Conservation (phyloP, 2,329 filamentous ascomycete species). For the Aquanectria penicillioides region DNA sequence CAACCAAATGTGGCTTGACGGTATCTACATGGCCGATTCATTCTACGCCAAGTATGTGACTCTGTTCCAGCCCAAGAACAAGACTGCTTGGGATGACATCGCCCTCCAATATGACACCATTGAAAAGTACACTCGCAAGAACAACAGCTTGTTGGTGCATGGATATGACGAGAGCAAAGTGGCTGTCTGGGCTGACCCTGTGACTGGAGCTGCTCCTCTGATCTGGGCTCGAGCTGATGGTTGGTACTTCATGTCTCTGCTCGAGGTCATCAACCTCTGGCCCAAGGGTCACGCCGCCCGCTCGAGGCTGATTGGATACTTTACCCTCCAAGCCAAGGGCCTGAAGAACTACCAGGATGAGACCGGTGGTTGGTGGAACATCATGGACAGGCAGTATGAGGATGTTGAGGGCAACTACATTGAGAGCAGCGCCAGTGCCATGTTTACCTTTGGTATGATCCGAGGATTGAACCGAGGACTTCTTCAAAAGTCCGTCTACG, state of each 20-base stretch:
- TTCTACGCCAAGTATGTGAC: conserved; percentile 55
- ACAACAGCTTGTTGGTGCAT: conserved; percentile 58
- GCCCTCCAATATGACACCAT: conserved; percentile 57
- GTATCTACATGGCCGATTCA: conserved; percentile 60
- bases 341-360: conserved; percentile 54
- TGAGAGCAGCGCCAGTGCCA: conserved; percentile 67
- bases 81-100: conserved; percentile 56
- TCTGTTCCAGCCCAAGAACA: conserved; percentile 50
- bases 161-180: conserved; percentile 62
- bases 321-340: conserved; percentile 52
- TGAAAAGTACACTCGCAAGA: conserved; percentile 52
- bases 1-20: conserved; percentile 69
- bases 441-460: conserved; percentile 65
- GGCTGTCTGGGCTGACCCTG: conserved; percentile 61
- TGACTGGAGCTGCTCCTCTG: conserved; percentile 60
- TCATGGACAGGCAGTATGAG: conserved; percentile 62
- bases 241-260: conserved; percentile 63
- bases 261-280: conserved; percentile 60
- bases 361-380: conserved; percentile 65
- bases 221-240: conserved; percentile 65
- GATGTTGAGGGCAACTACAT: conserved; percentile 65
- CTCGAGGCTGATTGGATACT: conserved; percentile 49
- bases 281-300: conserved; percentile 50
- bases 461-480: conserved; percentile 50
- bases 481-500: conserved; percentile 36